phyloP scores from a whole-genome alignment of 345 rosid genomes.

The Brassica cretica region DNA sequence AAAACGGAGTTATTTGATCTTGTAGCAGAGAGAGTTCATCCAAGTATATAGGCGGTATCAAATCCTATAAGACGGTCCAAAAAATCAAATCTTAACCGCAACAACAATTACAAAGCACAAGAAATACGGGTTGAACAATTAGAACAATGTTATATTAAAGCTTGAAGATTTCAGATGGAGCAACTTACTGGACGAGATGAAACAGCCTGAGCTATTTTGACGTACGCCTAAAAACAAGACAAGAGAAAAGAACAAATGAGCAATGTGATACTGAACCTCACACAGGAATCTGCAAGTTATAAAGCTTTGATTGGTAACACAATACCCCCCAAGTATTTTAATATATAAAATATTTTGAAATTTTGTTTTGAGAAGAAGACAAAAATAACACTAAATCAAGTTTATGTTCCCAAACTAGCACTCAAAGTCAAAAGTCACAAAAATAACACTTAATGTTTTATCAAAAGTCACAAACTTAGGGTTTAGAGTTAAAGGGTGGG shows the following conservation, averaged over 20 bases:
- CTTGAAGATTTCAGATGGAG: not conserved
- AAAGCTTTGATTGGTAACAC: not conserved
- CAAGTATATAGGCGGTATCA: constrained; percentile 81
- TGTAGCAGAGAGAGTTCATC: constrained; percentile 86
- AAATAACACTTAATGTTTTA: too few species aligned
- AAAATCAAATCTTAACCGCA: not conserved
- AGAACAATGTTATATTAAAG: not conserved
- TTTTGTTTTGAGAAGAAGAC: too few species aligned
- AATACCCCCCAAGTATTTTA: not conserved
- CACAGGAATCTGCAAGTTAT: not conserved
- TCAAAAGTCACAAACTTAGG: too few species aligned
- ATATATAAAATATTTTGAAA: not conserved
- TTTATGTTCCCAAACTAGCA: too few species aligned
- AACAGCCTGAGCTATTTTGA: constrained; percentile 92
- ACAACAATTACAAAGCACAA: too few species aligned
- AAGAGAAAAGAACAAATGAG: constrained; percentile 17
- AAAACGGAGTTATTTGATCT: constrained; percentile 92
- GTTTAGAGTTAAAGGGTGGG: too few species aligned
- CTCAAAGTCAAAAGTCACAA: too few species aligned
- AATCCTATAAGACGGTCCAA: constrained; percentile 54
- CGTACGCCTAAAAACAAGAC: constrained; percentile 62
- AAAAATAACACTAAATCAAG: too few species aligned
- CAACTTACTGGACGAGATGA: constrained; percentile 85
- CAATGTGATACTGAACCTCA: not conserved
- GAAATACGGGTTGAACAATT: too few species aligned